Conservation (phyloP, 257 asterid species). For the Pogostemon cablin region DNA sequence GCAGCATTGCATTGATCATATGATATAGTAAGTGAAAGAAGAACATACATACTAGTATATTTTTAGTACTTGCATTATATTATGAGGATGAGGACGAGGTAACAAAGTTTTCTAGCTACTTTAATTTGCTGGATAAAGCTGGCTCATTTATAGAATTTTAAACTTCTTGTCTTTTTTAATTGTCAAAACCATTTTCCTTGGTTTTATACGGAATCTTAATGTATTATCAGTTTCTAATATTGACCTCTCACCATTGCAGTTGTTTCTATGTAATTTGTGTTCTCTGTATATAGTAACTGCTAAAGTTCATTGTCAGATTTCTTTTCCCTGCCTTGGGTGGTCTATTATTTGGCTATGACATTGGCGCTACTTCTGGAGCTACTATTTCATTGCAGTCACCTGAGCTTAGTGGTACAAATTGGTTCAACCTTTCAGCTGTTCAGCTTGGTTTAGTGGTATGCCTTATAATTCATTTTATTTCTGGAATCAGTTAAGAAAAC, state of each 20-base stretch:
- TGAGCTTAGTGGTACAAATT: constrained; percentile 82
- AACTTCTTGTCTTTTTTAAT: not conserved
- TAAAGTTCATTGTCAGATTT: constrained; percentile 56
- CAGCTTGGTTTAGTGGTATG: constrained; percentile 97
- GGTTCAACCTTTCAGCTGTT: constrained; percentile 89
- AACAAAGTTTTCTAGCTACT: constrained; percentile 4
- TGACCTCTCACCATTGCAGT: not conserved
- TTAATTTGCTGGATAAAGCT: not conserved
- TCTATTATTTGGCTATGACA: constrained; percentile 90
- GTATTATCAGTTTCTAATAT: not conserved
- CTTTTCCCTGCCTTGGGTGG: constrained; percentile 96
- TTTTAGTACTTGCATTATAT: not conserved
- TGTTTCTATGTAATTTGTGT: not conserved
- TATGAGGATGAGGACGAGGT: not conserved
- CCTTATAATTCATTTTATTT: constrained; percentile 7
- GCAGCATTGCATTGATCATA: not conserved
- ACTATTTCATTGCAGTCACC: constrained; percentile 91
- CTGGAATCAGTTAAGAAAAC: constrained; percentile 39
- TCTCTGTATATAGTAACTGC: constrained; percentile 18
- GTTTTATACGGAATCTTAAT: not conserved
- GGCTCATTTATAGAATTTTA: not conserved
- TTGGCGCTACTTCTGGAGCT: constrained; percentile 99
- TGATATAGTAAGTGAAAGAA: constrained; percentile 3
- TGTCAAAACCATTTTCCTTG: constrained; percentile 1
- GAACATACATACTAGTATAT: not conserved